Evolutionary conservation across 805 yeast species (phyloP).

Genomic region (Huiozyma sinensis): DNA sequence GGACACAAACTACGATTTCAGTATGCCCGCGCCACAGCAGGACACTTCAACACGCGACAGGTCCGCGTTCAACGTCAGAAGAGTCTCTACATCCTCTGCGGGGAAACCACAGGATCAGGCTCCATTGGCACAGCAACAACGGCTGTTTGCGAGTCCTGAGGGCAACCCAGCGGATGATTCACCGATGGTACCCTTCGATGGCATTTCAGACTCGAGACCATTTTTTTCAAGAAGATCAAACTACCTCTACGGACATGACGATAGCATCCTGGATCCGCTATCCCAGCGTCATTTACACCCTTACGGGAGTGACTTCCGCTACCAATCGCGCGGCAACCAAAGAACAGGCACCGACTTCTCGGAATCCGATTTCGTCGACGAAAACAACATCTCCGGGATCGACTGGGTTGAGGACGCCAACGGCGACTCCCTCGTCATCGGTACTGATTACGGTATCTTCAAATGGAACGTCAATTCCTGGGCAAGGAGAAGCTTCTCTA

Average conservation of each 20-base stretch:
- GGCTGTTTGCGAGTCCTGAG: too few species aligned
- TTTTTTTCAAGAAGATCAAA: not conserved
- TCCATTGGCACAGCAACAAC: too few species aligned
- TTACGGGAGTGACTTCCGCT: too few species aligned
- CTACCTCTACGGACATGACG: slow-evolving; percentile 1
- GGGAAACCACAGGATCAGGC: not conserved
- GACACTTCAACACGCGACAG: not conserved
- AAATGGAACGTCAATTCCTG: slow-evolving; percentile 60
- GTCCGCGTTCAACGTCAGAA: slow-evolving; percentile 16
- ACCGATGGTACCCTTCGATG: slow-evolving; percentile 6
- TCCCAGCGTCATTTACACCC: not conserved
- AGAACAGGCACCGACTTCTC: slow-evolving; percentile 5
- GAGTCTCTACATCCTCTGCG: slow-evolving; percentile 20
- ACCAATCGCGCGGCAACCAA: not conserved
- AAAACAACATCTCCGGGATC: slow-evolving; percentile 49
- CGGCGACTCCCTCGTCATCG: slow-evolving; percentile 47
- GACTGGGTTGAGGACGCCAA: slow-evolving; percentile 43
- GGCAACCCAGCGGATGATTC: slow-evolving; percentile 4
- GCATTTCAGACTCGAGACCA: not conserved
- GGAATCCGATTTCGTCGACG: slow-evolving; percentile 19
- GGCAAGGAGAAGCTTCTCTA: slow-evolving; percentile 52
- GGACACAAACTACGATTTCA: not conserved
- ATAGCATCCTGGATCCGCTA: not conserved
- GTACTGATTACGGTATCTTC: slow-evolving; percentile 56
- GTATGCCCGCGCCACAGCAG: not conserved